phyloP scores from a whole-genome alignment of 2,329 filamentous ascomycete genomes.

The Fusarium guadeloupense region DNA sequence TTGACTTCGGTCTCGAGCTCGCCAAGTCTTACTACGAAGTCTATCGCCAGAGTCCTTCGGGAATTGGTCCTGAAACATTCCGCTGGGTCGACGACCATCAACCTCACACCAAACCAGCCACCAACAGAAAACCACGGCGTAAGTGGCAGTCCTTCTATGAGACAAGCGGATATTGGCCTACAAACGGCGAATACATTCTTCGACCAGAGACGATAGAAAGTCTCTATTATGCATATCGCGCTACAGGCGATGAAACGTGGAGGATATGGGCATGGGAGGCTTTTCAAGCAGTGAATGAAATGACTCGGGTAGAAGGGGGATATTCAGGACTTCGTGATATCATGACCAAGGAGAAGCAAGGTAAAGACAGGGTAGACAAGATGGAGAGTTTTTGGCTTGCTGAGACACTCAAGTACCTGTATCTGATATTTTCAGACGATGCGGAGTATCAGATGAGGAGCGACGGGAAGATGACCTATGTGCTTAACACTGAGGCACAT shows the following conservation, averaged over 20 bases:
- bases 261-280: slow-evolving; percentile 33
- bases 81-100: slow-evolving; percentile 35
- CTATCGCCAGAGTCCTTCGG: slow-evolving; percentile 21
- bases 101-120: background rate
- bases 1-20: slow-evolving; percentile 24
- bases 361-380: slow-evolving; percentile 26
- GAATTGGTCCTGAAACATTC: slow-evolving; percentile 30
- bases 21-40: slow-evolving; percentile 27
- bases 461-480: slow-evolving; percentile 30
- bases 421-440: slow-evolving; percentile 33
- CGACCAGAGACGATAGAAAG: slow-evolving; percentile 32
- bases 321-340: slow-evolving; percentile 4
- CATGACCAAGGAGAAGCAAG: background rate
- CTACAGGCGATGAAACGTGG: slow-evolving; percentile 25
- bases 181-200: slow-evolving; percentile 26
- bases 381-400: slow-evolving; percentile 40
- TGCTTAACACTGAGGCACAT: slow-evolving; percentile 34
- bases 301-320: slow-evolving; percentile 16
- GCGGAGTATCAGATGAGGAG: slow-evolving; percentile 24
- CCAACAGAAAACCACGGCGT: slow-evolving; percentile 5
- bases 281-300: slow-evolving; percentile 3
- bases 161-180: slow-evolving; percentile 19
- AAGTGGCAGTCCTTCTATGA: slow-evolving; percentile 29
- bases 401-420: slow-evolving; percentile 36
- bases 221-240: slow-evolving; percentile 32